Conservation (phyloP, 2,329 filamentous ascomycete species). For the Ceratocystis destructans region DNA sequence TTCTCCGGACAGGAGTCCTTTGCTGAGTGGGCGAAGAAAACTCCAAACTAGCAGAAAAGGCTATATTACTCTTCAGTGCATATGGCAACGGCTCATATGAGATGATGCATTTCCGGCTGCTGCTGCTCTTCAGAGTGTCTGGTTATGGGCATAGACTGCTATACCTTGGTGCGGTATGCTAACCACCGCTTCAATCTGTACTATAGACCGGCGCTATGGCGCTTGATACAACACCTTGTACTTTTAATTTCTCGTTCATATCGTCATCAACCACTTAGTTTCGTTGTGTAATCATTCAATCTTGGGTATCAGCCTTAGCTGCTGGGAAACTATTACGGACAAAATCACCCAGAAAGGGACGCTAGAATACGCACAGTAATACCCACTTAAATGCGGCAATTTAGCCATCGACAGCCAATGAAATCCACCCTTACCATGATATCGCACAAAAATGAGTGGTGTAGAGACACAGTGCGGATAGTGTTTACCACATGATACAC, state of each 20-base stretch:
- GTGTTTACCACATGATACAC: constrained; percentile 10
- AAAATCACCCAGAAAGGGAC: neutral
- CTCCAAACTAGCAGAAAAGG: constrained; percentile 18
- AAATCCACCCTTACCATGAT: neutral
- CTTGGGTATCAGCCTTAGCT: neutral
- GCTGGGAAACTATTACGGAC: neutral
- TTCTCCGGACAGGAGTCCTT: constrained; percentile 37
- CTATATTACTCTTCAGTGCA: neutral
- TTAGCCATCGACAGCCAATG: neutral
- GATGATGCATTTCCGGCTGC: too few relatives aligned
- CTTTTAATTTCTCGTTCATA: neutral
- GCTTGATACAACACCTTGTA: neutral
- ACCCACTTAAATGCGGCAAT: constrained; percentile 2
- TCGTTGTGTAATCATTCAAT: neutral
- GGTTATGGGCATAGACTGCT: neutral
- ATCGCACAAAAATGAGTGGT: neutral
- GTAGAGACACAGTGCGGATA: neutral
- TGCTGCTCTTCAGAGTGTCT: neutral
- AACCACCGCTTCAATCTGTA: neutral
- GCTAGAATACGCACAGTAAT: constrained; percentile 9
- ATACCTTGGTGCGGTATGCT: neutral
- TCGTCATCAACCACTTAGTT: neutral
- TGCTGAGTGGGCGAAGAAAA: constrained; percentile 42
- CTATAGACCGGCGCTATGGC: neutral
- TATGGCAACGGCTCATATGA: neutral